phyloP scores from a whole-genome alignment of 2,329 filamentous ascomycete species.

The Trichoderma cornu-damae region DNA sequence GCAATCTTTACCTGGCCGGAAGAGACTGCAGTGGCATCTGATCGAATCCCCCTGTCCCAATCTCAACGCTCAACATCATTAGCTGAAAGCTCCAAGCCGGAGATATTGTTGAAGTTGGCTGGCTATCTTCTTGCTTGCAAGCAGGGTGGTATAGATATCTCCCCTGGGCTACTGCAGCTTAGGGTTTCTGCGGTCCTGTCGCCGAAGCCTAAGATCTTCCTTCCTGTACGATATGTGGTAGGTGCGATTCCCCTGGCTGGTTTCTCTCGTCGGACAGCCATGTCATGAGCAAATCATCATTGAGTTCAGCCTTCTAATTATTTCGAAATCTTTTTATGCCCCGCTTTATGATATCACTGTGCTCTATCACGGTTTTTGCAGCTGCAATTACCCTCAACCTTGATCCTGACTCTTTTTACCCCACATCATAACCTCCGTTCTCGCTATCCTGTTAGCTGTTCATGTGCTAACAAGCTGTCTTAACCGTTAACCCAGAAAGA shows the following conservation, averaged over 20 bases:
- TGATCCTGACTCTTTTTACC: neutral
- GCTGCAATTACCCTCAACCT: neutral
- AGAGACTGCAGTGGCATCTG: neutral
- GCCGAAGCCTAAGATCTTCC: neutral
- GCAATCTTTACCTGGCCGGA: neutral
- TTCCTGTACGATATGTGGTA: constrained; percentile 17
- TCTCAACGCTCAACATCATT: neutral
- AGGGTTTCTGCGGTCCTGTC: neutral
- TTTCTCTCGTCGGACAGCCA: neutral
- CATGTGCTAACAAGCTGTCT: neutral
- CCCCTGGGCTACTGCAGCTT: neutral
- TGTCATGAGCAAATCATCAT: neutral
- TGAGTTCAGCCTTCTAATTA: neutral
- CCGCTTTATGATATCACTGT: neutral
- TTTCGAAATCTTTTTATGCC: neutral
- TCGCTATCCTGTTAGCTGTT: neutral
- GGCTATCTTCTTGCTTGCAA: neutral
- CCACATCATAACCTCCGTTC: neutral
- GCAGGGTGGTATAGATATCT: neutral
- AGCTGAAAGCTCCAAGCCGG: neutral
- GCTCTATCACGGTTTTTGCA: neutral
- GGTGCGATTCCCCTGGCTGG: neutral
- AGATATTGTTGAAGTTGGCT: neutral
- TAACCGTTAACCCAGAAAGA: neutral
- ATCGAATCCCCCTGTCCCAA: neutral